Conservation (phyloP, 2,329 filamentous ascomycete species). For the Fusarium longipes region DNA sequence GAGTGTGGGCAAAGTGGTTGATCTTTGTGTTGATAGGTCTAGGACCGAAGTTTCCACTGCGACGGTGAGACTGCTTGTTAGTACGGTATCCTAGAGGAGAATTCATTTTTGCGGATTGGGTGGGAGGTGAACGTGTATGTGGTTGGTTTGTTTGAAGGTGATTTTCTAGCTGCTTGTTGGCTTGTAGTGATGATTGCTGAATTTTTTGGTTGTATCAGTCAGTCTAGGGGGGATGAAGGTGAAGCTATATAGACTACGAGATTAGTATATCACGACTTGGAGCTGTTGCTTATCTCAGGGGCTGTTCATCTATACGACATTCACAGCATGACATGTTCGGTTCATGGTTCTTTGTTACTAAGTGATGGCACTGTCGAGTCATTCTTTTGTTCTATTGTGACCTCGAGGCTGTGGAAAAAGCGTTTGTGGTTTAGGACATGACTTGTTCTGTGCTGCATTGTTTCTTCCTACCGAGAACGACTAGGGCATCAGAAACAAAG, state of each 20-base stretch:
- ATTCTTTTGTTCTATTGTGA: background rate
- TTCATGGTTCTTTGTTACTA: background rate
- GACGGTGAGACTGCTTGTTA: background rate
- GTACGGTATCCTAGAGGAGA: background rate
- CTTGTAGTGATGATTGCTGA: background rate
- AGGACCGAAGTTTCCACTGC: background rate
- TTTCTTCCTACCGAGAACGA: background rate
- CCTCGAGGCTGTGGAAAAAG: too few species aligned
- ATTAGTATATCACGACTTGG: too few species aligned
- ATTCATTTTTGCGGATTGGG: background rate
- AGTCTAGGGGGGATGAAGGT: too few species aligned
- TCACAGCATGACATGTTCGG: background rate
- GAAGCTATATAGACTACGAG: background rate
- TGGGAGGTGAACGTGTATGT: background rate
- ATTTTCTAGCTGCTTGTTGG: background rate
- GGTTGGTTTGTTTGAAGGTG: background rate
- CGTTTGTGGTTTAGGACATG: background rate
- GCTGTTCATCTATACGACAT: background rate
- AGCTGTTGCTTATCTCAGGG: too few species aligned
- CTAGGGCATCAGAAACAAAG: background rate
- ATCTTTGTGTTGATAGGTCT: background rate
- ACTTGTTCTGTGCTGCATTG: background rate
- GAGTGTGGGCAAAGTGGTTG: slow-evolving; percentile 4
- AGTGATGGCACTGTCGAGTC: background rate
- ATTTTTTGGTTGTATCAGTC: background rate